Evolutionary conservation across 2,329 filamentous ascomycete genomes (phyloP).

Genomic region (Emergomyces pasteurianus): DNA sequence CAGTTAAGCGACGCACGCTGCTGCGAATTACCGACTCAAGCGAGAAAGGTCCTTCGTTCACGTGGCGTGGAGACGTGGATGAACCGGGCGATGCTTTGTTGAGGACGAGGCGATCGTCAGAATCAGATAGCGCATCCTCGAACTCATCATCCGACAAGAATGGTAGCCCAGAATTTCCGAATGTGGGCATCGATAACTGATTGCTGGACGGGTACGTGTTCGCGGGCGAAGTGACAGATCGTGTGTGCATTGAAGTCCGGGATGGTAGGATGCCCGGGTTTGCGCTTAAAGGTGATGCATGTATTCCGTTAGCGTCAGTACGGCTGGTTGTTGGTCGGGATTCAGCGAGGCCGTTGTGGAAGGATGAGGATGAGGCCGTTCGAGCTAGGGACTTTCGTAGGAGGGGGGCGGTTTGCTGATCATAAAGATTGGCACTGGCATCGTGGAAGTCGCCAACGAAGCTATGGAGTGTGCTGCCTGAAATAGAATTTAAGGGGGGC

Average conservation of each 20-base stretch:
- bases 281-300: constrained; percentile 39
- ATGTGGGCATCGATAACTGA: constrained; percentile 39
- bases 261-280: constrained; percentile 23
- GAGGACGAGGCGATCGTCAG: constrained; percentile 51
- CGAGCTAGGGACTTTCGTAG: constrained; percentile 66
- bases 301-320: constrained; percentile 43
- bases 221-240: constrained; percentile 73
- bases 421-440: constrained; percentile 71
- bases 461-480: constrained; percentile 26
- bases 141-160: constrained; percentile 66
- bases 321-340: constrained; percentile 46
- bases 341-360: constrained; percentile 83
- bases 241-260: constrained; percentile 61
- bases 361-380: constrained; percentile 60
- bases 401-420: constrained; percentile 85
- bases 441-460: constrained; percentile 57
- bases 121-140: constrained; percentile 69
- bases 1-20: constrained; percentile 37
- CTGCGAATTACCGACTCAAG: constrained; percentile 35
- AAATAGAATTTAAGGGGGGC: constrained; percentile 36
- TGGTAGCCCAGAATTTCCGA: constrained; percentile 45
- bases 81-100: constrained; percentile 14
- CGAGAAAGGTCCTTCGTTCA: constrained; percentile 31
- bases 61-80: constrained; percentile 20
- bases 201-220: constrained; percentile 29